Percentiles rank a stretch among this genome's conserved stretches.
These are phyloP conservation scores for Tetrapyrgos nigripes DNA, from an alignment of 1,284 basidiomycete species.

Conservation along the genomic window DNA sequence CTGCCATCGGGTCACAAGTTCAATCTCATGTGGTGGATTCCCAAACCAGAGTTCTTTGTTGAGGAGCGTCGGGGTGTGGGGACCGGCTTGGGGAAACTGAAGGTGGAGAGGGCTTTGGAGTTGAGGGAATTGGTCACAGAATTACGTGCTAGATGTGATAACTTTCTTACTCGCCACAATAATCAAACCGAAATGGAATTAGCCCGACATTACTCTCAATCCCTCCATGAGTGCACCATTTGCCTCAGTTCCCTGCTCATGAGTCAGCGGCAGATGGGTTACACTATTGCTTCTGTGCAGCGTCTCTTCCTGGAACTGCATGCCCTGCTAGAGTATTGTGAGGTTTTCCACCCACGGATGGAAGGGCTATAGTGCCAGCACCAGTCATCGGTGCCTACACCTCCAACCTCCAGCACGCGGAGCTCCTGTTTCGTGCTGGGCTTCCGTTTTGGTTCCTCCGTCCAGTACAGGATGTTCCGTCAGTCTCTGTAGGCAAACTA, in stretches of 20 bases:
- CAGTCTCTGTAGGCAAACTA: too few species aligned
- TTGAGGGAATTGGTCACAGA: not conserved
- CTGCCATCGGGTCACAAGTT: not conserved
- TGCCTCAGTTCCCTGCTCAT: not conserved
- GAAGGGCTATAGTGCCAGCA: not conserved
- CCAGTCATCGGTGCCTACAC: not conserved
- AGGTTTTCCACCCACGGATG: not conserved
- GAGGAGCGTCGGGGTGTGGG: not conserved
- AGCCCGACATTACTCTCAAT: not conserved
- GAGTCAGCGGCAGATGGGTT: not conserved
- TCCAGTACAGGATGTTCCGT: not conserved
- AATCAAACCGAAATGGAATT: not conserved
- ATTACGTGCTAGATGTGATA: not conserved
- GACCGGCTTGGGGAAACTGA: not conserved
- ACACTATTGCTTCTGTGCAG: not conserved
- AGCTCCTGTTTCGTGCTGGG: not conserved
- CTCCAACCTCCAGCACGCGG: not conserved
- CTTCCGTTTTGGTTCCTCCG: not conserved
- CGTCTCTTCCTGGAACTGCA: slow-evolving; percentile 1
- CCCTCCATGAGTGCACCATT: not conserved
- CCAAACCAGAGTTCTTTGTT: not conserved
- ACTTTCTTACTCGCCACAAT: not conserved
- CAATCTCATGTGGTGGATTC: not conserved
- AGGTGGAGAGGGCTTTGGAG: not conserved
- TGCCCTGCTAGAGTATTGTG: not conserved